phyloP scores from a whole-genome alignment of 306 rosid genomes.

The Castanea sativa region DNA sequence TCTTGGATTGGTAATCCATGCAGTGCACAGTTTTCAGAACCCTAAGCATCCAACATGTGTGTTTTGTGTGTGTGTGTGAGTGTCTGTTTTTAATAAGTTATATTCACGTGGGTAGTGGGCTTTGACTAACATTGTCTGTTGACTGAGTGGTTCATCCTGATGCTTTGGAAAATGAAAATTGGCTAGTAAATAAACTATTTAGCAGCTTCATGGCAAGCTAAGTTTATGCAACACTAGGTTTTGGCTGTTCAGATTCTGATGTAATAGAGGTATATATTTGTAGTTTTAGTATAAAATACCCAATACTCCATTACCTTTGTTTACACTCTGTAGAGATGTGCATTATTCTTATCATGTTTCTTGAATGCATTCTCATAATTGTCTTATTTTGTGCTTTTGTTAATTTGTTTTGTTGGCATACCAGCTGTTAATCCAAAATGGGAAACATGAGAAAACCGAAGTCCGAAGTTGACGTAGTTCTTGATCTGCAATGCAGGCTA shows the following conservation, averaged over 20 bases:
- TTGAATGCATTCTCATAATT: neutral
- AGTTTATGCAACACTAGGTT: too few species aligned
- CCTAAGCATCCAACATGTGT: neutral
- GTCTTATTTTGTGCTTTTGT: neutral
- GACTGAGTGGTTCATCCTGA: neutral
- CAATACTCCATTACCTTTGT: neutral
- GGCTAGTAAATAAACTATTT: neutral
- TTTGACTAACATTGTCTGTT: neutral
- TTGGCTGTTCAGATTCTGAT: too few species aligned
- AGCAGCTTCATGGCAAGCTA: too few species aligned
- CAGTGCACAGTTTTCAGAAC: neutral
- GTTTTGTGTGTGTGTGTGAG: neutral
- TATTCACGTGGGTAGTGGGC: neutral
- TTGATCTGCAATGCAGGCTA: constrained; percentile 1
- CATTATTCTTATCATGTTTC: neutral
- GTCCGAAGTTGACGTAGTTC: neutral
- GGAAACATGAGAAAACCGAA: too few species aligned
- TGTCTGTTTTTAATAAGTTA: neutral
- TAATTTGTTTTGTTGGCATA: neutral
- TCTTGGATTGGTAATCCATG: neutral
- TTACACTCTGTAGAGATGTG: neutral
- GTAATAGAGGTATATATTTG: too few species aligned
- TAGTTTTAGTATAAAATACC: neutral
- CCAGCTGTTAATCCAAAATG: neutral
- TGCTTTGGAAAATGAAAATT: neutral